These are phyloP conservation scores for Oryza officinalis DNA, from an alignment of 176 grass and related monocot genomes.

Conservation along the genomic window DNA sequence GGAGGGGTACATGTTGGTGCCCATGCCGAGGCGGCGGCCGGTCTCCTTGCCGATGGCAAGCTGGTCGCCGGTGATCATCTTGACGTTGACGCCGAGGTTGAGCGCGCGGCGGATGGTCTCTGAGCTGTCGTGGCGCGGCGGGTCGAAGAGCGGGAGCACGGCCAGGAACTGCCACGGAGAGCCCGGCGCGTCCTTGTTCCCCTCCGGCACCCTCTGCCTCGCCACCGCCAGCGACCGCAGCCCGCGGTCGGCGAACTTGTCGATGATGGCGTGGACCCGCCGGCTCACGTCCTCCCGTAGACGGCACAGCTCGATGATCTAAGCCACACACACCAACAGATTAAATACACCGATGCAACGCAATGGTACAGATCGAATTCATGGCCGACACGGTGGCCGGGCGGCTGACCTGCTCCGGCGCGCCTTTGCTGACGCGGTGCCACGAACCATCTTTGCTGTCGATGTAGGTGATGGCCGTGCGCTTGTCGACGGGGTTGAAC, in stretches of 20 bases:
- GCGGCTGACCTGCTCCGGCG: slow-evolving; percentile 57
- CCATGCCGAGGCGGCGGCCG: slow-evolving; percentile 69
- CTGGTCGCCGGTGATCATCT: slow-evolving; percentile 95
- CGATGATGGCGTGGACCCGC: slow-evolving; percentile 58
- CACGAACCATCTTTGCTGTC: slow-evolving; percentile 49
- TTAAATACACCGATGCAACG: neutral
- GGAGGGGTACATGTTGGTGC: slow-evolving; percentile 92
- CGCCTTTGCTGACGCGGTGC: slow-evolving; percentile 83
- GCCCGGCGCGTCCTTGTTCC: slow-evolving; percentile 57
- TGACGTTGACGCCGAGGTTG: slow-evolving; percentile 81
- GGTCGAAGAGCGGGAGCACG: slow-evolving; percentile 77
- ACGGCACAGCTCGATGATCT: slow-evolving; percentile 75
- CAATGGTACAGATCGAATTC: neutral
- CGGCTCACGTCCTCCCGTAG: slow-evolving; percentile 42
- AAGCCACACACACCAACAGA: neutral
- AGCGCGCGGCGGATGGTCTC: slow-evolving; percentile 75
- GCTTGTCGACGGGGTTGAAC: slow-evolving; percentile 90
- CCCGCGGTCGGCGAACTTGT: slow-evolving; percentile 61
- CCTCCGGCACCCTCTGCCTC: slow-evolving; percentile 58
- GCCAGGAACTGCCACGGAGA: slow-evolving; percentile 77
- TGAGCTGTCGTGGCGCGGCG: slow-evolving; percentile 72
- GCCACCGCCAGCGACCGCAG: slow-evolving; percentile 64
- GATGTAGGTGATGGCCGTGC: slow-evolving; percentile 84
- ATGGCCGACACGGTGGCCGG: neutral
- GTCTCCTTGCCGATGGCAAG: slow-evolving; percentile 93